Conservation (phyloP, 1,284 basidiomycete species). For the Sporisorium graminicola region DNA sequence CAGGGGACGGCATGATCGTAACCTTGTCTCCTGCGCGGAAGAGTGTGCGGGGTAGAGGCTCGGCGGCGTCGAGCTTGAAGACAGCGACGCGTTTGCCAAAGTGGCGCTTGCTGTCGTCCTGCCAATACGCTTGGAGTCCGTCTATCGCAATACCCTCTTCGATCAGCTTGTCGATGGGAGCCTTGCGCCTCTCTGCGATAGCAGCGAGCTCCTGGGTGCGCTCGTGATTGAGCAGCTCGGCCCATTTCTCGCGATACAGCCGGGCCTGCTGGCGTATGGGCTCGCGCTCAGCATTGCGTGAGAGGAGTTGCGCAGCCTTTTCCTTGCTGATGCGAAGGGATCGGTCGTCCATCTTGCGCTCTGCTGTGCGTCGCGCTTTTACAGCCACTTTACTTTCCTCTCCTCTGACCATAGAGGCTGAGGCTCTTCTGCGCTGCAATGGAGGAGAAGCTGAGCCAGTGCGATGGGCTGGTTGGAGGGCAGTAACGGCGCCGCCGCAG, state of each 20-base stretch:
- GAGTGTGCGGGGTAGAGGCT: constrained; percentile 51
- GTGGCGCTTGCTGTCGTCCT: constrained; percentile 46
- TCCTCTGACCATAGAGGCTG: constrained; percentile 33
- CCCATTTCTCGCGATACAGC: constrained; percentile 53
- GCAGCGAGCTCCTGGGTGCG: constrained; percentile 49
- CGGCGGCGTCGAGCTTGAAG: constrained; percentile 59
- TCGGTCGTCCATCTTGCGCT: constrained; percentile 50
- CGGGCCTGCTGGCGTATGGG: constrained; percentile 31
- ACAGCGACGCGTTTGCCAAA: constrained; percentile 60
- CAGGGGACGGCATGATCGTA: constrained; percentile 47
- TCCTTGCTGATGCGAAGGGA: constrained; percentile 42
- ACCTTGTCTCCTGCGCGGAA: constrained; percentile 56
- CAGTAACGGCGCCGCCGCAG: constrained; percentile 1
- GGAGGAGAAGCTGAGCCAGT: constrained; percentile 5
- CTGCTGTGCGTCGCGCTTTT: constrained; percentile 31
- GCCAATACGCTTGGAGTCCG: constrained; percentile 64
- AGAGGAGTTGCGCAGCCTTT: constrained; percentile 18
- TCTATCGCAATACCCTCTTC: constrained; percentile 58
- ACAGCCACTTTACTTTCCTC: constrained; percentile 43
- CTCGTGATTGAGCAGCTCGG: constrained; percentile 49
- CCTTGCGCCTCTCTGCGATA: constrained; percentile 50
- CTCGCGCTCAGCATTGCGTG: constrained; percentile 34
- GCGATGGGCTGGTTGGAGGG: neutral
- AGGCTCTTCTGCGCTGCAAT: constrained; percentile 32
- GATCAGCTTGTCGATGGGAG: constrained; percentile 51